Base-by-base conservation (phyloP, 371 early-diverging fungal species). In the Dinochytrium kinnereticum region DNA sequence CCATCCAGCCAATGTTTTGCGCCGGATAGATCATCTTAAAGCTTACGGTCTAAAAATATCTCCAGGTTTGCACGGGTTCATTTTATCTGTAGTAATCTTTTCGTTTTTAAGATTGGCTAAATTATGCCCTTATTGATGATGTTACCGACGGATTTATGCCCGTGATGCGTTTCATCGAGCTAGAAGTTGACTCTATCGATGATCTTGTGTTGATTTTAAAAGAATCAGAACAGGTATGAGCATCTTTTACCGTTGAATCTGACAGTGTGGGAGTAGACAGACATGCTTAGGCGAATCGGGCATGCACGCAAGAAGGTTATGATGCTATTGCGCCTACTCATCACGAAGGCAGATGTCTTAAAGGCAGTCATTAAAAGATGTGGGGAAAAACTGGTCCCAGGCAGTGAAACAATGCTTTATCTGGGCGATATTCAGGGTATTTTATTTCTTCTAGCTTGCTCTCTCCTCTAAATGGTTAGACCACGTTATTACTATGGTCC, bases 401-500 rank as follows among this genome's bases (percentile, higher is more conserved):
- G 79, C 13, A 69, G 82, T 51, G 94, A 93, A 71, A 94, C 94
- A 0, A 82, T 85, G 0, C 76, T 95, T 13, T 97, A 97, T 79
- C 82, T 97, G 24, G 94, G 95, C 10, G 98, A 98, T 83, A 95
- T 98, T 64, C 93, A 94, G 82, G 90, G 90, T 88, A 59, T 5
- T 24, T 2, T 7, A 5, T 24, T 24, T 33, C 40, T 40, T n/a
- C 26, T 66, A 2, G 44, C 28, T 66, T 66, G 2, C 10, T 10
- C 10, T 57, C 24, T n/a, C 57, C 10, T 57, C 15, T 57, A 17
- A 17, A 21, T 21, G 24, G 19, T 3, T 61, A 86, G 97, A 97
- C 79, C 98, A 98, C 77, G 91, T 97, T 7, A 83, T 97, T 67
- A 95, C 97, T 13, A 96, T 97, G 94, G 78, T 93, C 1, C 93